phyloP scores from a whole-genome alignment of 345 rosid species.

The Ricinus communis region DNA sequence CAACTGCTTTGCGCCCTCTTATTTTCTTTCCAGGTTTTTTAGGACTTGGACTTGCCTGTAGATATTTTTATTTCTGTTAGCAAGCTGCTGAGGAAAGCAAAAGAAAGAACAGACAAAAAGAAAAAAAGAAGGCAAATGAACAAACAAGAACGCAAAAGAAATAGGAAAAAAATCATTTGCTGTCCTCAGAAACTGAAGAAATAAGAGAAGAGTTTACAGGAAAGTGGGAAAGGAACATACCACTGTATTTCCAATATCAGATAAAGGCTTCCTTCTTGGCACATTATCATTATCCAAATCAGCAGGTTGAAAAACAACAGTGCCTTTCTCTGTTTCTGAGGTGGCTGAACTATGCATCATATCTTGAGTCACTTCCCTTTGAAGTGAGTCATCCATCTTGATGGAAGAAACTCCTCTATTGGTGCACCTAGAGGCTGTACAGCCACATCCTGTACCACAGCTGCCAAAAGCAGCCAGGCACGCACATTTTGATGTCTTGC shows the following conservation, averaged over 20 bases:
- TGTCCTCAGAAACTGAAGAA: background rate
- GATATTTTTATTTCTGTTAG: slow-evolving; percentile 11
- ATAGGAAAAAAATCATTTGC: background rate
- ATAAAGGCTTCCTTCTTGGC: slow-evolving; percentile 20
- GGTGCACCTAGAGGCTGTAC: slow-evolving; percentile 27
- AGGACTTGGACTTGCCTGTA: slow-evolving; percentile 43
- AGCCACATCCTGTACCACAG: slow-evolving; percentile 26
- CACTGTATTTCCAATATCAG: slow-evolving; percentile 22
- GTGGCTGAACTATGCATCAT: background rate
- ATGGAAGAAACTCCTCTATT: slow-evolving; percentile 12
- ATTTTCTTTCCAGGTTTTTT: slow-evolving; percentile 33
- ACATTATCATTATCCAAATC: slow-evolving; percentile 12
- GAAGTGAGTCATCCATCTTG: slow-evolving; percentile 14
- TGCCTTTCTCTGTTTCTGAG: background rate
- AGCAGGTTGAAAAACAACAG: background rate
- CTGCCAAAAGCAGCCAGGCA: slow-evolving; percentile 26
- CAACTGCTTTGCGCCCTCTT: slow-evolving; percentile 27
- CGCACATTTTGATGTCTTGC: slow-evolving; percentile 32
- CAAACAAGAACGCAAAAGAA: background rate
- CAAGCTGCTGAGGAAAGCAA: background rate
- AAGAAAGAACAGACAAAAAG: background rate
- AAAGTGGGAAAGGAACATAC: background rate
- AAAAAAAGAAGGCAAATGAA: background rate
- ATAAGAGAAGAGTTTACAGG: background rate
- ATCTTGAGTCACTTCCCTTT: background rate